Evolutionary conservation across 2,329 filamentous ascomycete species (phyloP).

Genomic region (Trichoderma afroharzianum): DNA sequence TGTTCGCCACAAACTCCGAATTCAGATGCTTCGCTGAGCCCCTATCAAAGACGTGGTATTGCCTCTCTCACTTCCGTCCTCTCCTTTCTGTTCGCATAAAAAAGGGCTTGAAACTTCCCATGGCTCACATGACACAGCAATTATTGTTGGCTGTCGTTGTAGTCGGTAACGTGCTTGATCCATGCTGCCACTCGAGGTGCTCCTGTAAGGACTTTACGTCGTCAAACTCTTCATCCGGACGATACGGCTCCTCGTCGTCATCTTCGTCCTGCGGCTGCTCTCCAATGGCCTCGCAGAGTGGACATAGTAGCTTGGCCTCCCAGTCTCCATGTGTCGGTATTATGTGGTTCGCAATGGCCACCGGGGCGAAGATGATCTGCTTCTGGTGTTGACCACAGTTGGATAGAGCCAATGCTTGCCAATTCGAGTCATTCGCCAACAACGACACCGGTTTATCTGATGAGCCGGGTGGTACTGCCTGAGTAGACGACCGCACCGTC

Average conservation of each 20-base stretch:
- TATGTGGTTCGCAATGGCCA: slow-evolving; percentile 57
- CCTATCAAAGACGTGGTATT: slow-evolving; percentile 8
- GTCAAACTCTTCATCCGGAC: slow-evolving; percentile 49
- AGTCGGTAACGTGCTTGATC: slow-evolving; percentile 34
- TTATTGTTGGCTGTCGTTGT: slow-evolving; percentile 18
- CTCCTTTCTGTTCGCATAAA: neutral
- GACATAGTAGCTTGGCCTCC: slow-evolving; percentile 50
- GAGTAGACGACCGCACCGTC: slow-evolving; percentile 38
- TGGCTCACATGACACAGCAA: slow-evolving; percentile 46
- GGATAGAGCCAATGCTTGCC: slow-evolving; percentile 49
- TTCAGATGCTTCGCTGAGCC: slow-evolving; percentile 12
- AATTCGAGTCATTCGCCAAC: slow-evolving; percentile 37
- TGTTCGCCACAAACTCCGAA: slow-evolving; percentile 15
- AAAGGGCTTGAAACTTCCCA: neutral
- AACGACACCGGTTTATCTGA: slow-evolving; percentile 8
- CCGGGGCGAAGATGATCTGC: slow-evolving; percentile 52
- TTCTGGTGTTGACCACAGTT: slow-evolving; percentile 43
- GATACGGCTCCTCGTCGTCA: slow-evolving; percentile 49
- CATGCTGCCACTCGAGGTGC: slow-evolving; percentile 57
- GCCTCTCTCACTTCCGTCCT: neutral
- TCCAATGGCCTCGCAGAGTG: slow-evolving; percentile 54
- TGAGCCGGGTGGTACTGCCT: slow-evolving; percentile 27
- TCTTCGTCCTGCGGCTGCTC: slow-evolving; percentile 41
- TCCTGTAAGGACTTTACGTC: slow-evolving; percentile 48
- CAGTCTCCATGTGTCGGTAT: slow-evolving; percentile 49